phyloP scores from a whole-genome alignment of 2,329 filamentous ascomycete genomes.

The Alternaria rosae region DNA sequence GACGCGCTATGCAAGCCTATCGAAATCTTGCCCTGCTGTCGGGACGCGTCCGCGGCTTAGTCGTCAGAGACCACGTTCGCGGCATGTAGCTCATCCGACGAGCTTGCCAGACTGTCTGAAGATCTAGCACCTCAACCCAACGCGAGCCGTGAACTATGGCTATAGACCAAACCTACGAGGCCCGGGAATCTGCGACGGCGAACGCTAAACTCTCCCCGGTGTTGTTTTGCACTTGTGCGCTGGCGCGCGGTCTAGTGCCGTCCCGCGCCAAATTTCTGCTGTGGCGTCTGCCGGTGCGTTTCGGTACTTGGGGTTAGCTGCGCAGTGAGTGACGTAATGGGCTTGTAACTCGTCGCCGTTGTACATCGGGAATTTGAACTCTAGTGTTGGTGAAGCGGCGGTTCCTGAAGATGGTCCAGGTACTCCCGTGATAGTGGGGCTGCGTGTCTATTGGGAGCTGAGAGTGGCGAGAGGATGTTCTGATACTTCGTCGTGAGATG shows the following conservation, averaged over 20 bases:
- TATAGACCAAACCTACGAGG: neutral
- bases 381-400: neutral
- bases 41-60: neutral
- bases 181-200: neutral
- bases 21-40: neutral
- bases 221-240: neutral
- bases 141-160: neutral
- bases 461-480: neutral
- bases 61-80: neutral
- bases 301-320: constrained; percentile 2
- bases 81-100: neutral
- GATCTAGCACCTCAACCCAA: neutral
- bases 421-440: constrained; percentile 1
- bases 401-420: neutral
- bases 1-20: neutral
- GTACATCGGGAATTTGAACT: neutral
- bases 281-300: constrained; percentile 2
- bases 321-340: neutral
- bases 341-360: neutral
- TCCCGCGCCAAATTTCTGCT: neutral
- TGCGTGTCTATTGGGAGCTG: neutral
- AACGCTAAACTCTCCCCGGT: neutral
- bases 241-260: neutral
- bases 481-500: neutral
- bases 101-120: neutral